A percentile compares a stretch with the other conserved stretches of the same genome.
Conservation (phyloP, 169 alveolate species). For the Plasmodium falciparum region DNA sequence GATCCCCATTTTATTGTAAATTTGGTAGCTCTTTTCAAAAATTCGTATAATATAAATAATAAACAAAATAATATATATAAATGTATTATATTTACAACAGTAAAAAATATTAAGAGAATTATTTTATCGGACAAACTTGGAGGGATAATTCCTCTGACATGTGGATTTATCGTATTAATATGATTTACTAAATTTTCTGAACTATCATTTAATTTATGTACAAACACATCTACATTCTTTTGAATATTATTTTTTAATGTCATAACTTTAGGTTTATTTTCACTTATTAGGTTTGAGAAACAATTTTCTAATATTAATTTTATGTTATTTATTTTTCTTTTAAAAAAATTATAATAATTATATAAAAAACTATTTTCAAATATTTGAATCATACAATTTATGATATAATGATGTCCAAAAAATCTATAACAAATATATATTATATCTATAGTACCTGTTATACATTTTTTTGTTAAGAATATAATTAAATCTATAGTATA, state of each 20-base stretch:
- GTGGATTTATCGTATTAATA: conserved; percentile 62
- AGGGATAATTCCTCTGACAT: conserved; percentile 34
- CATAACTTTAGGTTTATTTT: neutral
- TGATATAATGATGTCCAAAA: neutral
- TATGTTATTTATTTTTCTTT: neutral
- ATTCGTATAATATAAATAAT: conserved; percentile 10
- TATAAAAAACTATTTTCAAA: neutral
- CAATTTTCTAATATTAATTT: neutral
- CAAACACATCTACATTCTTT: conserved; percentile 16
- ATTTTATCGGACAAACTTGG: conserved; percentile 15
- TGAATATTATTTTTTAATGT: neutral
- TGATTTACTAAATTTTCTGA: conserved; percentile 26
- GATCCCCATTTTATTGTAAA: conserved; percentile 4
- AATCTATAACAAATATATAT: neutral
- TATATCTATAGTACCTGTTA: neutral
- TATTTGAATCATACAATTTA: neutral
- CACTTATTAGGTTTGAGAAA: neutral
- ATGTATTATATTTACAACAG: conserved; percentile 25
- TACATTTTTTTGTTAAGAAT: conserved; percentile 1
- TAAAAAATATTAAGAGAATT: conserved; percentile 32
- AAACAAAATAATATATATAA: conserved; percentile 44
- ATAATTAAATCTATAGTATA: conserved; percentile 3
- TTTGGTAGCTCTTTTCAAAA: neutral
- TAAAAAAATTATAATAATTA: conserved; percentile 1
- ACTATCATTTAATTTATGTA: conserved; percentile 10